Percentiles rank a stretch among this genome's conserved stretches.
Conservation (phyloP, 2,329 filamentous ascomycete genomes). For the Aspergillus spinulosporus region DNA sequence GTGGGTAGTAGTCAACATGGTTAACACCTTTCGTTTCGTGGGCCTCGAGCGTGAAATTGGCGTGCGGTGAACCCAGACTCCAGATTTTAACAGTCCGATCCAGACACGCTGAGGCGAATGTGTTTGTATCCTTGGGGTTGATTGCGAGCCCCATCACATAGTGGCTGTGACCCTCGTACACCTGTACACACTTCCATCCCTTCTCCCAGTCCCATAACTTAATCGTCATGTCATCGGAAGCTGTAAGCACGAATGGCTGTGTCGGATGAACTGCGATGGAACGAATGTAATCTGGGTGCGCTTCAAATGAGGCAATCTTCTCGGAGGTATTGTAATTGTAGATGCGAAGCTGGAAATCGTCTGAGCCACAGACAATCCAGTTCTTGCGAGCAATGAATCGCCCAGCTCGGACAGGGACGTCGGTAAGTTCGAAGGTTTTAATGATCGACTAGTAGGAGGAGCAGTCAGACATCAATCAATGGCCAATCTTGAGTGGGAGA, state of each 20-base stretch:
- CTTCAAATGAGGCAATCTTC: conserved; percentile 96
- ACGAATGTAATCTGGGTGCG: conserved; percentile 97
- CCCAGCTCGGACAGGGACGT: conserved; percentile 94
- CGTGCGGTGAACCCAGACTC: conserved; percentile 88
- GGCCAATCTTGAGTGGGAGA: conserved; percentile 1
- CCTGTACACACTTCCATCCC: conserved; percentile 94
- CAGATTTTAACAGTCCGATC: conserved; percentile 98
- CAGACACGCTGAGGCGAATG: conserved; percentile 87
- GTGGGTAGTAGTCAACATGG: conserved; percentile 84
- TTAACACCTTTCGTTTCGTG: conserved; percentile 98
- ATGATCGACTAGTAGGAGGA: conserved; percentile 68
- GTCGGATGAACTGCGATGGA: conserved; percentile 94
- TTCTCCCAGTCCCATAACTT: conserved; percentile 99
- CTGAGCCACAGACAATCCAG: conserved; percentile 94
- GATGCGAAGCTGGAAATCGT: conserved; percentile 85
- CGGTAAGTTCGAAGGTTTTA: conserved; percentile 98
- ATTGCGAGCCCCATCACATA: conserved; percentile 97
- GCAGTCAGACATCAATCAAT: conserved; percentile 23
- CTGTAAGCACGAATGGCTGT: conserved; percentile 92
- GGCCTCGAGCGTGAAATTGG: conserved; percentile 95
- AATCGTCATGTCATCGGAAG: conserved; percentile 97
- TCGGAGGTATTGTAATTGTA: conserved; percentile 99
- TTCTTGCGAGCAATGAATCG: conserved; percentile 98
- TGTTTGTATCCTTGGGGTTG: conserved; percentile 96
- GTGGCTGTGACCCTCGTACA: conserved; percentile 94